These are phyloP conservation scores for Exophiala xenobiotica DNA, from an alignment of 2,329 filamentous ascomycete genomes.

Conservation along the genomic window DNA sequence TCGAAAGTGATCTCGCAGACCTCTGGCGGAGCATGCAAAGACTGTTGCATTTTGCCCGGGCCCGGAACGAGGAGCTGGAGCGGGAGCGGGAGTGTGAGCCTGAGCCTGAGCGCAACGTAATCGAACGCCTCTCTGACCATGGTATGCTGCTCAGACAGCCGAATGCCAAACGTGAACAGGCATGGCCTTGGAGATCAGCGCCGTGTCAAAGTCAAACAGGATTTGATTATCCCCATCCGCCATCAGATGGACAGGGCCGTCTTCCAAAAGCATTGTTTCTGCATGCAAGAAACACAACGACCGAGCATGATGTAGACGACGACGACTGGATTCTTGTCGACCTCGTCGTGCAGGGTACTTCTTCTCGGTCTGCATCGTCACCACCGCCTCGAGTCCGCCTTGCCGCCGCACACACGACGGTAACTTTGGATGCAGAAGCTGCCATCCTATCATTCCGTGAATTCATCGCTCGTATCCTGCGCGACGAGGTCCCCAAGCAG, in stretches of 20 bases:
- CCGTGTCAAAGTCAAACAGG: too few relatives aligned
- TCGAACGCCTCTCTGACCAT: too few relatives aligned
- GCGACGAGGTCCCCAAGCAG: slow-evolving; percentile 14
- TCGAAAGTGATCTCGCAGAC: slow-evolving; percentile 17
- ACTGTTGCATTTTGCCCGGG: slow-evolving; percentile 17
- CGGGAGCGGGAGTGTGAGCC: neutral
- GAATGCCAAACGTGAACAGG: too few relatives aligned
- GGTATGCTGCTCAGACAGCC: too few relatives aligned
- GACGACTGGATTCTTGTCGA: slow-evolving; percentile 8
- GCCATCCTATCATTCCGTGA: slow-evolving; percentile 17
- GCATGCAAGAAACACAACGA: too few relatives aligned
- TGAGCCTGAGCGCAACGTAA: too few relatives aligned
- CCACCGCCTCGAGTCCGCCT: slow-evolving; percentile 15
- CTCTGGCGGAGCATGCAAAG: slow-evolving; percentile 19
- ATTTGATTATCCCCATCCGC: too few relatives aligned
- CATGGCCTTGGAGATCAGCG: too few relatives aligned
- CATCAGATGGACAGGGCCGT: too few relatives aligned
- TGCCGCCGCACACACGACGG: slow-evolving; percentile 25
- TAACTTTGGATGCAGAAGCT: slow-evolving; percentile 22
- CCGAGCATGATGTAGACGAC: too few relatives aligned
- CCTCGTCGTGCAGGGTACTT: too few relatives aligned
- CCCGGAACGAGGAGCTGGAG: slow-evolving; percentile 12
- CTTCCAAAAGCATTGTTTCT: too few relatives aligned
- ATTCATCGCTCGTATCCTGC: slow-evolving; percentile 23
- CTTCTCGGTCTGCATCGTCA: neutral